Conservation (phyloP, 1,139 yeast species). For the Petasospora fabianii region DNA sequence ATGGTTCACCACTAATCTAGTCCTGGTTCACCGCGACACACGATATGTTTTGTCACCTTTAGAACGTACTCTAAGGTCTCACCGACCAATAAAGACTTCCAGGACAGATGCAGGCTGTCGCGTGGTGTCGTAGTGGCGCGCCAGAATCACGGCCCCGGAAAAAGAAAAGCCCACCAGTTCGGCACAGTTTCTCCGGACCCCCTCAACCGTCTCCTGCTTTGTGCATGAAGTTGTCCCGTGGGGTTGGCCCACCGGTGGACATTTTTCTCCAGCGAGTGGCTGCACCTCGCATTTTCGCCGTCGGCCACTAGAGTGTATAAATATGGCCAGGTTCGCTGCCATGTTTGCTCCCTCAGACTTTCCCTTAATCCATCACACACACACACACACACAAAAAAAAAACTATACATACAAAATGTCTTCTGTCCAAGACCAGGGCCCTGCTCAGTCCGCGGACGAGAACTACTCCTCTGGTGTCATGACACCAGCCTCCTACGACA, state of each 20-base stretch:
- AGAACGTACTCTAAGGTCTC: too few species aligned
- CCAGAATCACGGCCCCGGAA: not conserved
- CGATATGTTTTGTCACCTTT: too few species aligned
- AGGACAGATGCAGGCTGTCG: not conserved
- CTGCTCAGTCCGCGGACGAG: constrained; percentile 9
- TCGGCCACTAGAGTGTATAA: constrained; percentile 8
- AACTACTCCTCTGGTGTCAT: constrained; percentile 19
- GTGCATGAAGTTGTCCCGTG: constrained; percentile 8
- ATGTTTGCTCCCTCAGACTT: not conserved
- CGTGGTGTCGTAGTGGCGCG: not conserved
- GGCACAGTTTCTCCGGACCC: constrained; percentile 2
- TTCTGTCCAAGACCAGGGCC: constrained; percentile 12
- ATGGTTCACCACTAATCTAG: too few species aligned
- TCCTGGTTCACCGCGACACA: too few species aligned
- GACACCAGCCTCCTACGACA: constrained; percentile 22
- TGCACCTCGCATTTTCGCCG: too few species aligned
- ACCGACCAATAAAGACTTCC: too few species aligned
- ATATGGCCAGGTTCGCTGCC: not conserved
- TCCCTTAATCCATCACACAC: not conserved
- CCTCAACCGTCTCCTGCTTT: constrained; percentile 1
- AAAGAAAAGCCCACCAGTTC: not conserved
- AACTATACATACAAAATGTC: constrained; percentile 7
- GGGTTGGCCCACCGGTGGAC: constrained; percentile 6
- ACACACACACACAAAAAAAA: too few species aligned
- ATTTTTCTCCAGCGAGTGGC: constrained; percentile 1